Percentiles rank a stretch among this genome's conserved stretches.
Conservation (phyloP, 169 alveolate species). For the Plasmodium fragile region DNA sequence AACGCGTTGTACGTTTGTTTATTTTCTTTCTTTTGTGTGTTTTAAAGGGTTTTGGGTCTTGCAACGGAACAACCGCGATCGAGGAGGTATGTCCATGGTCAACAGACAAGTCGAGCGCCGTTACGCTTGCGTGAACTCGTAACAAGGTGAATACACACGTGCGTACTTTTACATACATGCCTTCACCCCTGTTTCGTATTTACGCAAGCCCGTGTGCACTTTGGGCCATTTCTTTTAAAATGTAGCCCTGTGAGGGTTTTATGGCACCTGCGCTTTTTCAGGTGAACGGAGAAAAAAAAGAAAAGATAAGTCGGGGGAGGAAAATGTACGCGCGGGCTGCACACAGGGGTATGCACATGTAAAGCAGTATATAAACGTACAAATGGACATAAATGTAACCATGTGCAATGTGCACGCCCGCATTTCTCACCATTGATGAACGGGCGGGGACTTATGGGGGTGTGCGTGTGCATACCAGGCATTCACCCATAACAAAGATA, state of each 20-base stretch:
- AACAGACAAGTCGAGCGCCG: background rate
- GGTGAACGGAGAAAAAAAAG: background rate
- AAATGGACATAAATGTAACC: background rate
- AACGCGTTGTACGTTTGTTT: background rate
- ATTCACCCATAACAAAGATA: background rate
- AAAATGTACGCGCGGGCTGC: background rate
- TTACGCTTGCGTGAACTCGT: background rate
- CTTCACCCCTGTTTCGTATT: background rate
- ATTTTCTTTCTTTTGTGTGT: background rate
- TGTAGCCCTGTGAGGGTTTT: background rate
- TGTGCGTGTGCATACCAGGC: background rate
- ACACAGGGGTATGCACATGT: background rate
- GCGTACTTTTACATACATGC: background rate
- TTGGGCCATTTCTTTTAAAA: background rate
- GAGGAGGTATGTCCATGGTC: background rate
- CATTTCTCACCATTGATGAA: background rate
- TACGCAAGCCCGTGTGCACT: background rate
- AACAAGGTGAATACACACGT: background rate
- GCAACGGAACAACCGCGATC: background rate
- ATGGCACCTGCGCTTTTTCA: background rate
- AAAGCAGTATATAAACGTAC: slow-evolving; percentile 1
- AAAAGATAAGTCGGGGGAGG: background rate
- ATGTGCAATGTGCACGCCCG: slow-evolving; percentile 6
- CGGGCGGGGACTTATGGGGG: background rate
- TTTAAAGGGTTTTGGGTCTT: background rate